Percentiles rank a stretch among this genome's conserved stretches.
These are phyloP conservation scores for Epichloe amarillans DNA, from an alignment of 2,329 filamentous ascomycete species.

Conservation along the genomic window DNA sequence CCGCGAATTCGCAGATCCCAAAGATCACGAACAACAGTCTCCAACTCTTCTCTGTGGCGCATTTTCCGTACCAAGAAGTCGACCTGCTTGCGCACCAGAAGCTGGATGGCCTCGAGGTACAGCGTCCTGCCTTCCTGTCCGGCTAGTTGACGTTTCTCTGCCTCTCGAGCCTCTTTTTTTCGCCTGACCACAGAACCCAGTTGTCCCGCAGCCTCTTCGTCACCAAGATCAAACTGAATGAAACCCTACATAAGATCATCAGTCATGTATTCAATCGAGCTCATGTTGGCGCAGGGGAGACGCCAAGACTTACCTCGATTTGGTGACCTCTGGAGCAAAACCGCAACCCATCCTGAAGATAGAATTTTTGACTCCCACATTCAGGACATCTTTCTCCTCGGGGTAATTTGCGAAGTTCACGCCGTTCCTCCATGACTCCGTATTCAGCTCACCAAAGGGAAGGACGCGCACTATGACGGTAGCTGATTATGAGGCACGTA, in stretches of 20 bases:
- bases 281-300: background rate
- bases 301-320: slow-evolving; percentile 45
- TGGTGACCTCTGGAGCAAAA: slow-evolving; percentile 74
- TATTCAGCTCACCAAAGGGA: no score
- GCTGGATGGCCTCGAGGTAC: slow-evolving; percentile 72
- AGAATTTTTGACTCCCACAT: slow-evolving; percentile 61
- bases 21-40: slow-evolving; percentile 67
- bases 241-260: slow-evolving; percentile 27
- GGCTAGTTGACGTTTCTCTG: slow-evolving; percentile 39
- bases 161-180: slow-evolving; percentile 43
- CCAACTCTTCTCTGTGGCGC: slow-evolving; percentile 57
- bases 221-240: slow-evolving; percentile 42
- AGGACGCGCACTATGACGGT: background rate
- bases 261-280: background rate
- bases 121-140: slow-evolving; percentile 62
- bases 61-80: slow-evolving; percentile 56
- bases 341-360: slow-evolving; percentile 60
- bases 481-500: background rate
- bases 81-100: slow-evolving; percentile 72
- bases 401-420: slow-evolving; percentile 37
- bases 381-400: slow-evolving; percentile 41
- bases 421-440: slow-evolving; percentile 25
- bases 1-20: slow-evolving; percentile 59
- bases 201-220: slow-evolving; percentile 58
- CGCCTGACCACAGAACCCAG: slow-evolving; percentile 41